Evolutionary conservation across 169 alveolate species (phyloP), one percentile per base, ranked within the genome.

Genomic region (Cryptosporidium sp.): DNA sequence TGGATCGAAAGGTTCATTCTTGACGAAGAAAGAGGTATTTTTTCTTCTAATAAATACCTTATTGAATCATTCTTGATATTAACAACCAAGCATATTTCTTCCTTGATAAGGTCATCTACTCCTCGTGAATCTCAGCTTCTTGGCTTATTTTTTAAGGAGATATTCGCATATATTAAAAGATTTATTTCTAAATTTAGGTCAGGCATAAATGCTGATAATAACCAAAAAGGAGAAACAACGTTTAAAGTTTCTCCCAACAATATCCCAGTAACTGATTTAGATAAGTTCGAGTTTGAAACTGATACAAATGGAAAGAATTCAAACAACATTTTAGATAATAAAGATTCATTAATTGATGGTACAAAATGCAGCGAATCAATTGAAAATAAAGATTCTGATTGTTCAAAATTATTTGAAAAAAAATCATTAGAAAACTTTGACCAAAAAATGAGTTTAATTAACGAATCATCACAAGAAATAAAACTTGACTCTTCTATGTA

Each of bases 71-170:
- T 80, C 23, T 39, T 80, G 3, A 21, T 65, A 31, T 37, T 44
- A 42, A 26, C 65, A 42, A 23, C 70, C 10, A 80, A 80, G 39
- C 29, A 33, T 14, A 37, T 80, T 62, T 60, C 80, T 44, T 80
- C 42, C n/a, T 23, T 60, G 10, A 48, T 80, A n/a, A 80, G 89
- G 10, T 62, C 80, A 10, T 80, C 89, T 0, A 62, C 89, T 31
- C 80, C 89, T 9, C 52, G 89, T 31, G 89, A 80, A 44, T 60
- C 89, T 16, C 89, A 80, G 65, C 35, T 80, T 0, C 31, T 80
- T 1, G 89, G 89, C 10, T 44, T 80, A 21, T 80, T 80, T 51
- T 62, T 80, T 67, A 80, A 80, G 8, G 45, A 42, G 9, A 29
- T 80, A 21, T 80, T 80, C 23, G 44, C 73, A 12, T 80, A 26